A percentile compares a stretch with the other conserved stretches of the same genome.
These are phyloP conservation scores for Phytophthora rubi DNA, from an alignment of 352 stramenopile species.

Conservation along the genomic window DNA sequence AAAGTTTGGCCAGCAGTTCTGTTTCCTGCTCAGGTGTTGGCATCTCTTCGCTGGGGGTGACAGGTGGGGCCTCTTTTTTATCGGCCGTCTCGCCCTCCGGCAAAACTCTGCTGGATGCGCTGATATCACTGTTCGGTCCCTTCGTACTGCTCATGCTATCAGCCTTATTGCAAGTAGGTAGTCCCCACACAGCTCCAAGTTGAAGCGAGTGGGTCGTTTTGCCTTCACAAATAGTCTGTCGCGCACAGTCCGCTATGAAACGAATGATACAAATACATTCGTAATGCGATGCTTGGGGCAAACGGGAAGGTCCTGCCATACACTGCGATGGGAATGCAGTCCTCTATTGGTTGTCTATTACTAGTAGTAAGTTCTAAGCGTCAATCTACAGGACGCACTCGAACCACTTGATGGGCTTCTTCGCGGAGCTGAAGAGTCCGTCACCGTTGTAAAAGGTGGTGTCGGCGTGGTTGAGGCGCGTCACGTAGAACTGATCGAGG, in stretches of 20 bases:
- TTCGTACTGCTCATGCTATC: constrained; percentile 31
- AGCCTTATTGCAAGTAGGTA: constrained; percentile 5
- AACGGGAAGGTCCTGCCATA: too few species aligned
- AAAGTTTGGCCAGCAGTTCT: constrained; percentile 17
- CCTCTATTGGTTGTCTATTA: constrained; percentile 11
- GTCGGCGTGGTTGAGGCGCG: constrained; percentile 71
- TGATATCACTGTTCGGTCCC: constrained; percentile 24
- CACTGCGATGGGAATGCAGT: constrained; percentile 1
- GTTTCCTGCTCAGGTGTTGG: constrained; percentile 9
- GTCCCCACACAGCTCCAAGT: constrained; percentile 16
- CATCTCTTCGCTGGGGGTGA: background rate
- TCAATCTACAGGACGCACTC: constrained; percentile 60
- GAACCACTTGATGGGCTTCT: constrained; percentile 79
- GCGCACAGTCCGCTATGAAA: background rate
- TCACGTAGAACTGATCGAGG: constrained; percentile 57
- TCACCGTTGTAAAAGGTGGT: constrained; percentile 69
- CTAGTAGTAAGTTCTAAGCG: constrained; percentile 1
- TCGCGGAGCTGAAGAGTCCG: constrained; percentile 46
- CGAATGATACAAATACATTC: constrained; percentile 3
- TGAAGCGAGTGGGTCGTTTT: constrained; percentile 31
- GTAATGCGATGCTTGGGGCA: background rate
- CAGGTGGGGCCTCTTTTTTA: constrained; percentile 17
- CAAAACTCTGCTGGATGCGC: constrained; percentile 25
- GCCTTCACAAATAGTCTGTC: constrained; percentile 24
- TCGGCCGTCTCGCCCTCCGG: constrained; percentile 24